Base-by-base conservation (phyloP, 139 green algal genomes). In the Ostreobium quekettii region DNA sequence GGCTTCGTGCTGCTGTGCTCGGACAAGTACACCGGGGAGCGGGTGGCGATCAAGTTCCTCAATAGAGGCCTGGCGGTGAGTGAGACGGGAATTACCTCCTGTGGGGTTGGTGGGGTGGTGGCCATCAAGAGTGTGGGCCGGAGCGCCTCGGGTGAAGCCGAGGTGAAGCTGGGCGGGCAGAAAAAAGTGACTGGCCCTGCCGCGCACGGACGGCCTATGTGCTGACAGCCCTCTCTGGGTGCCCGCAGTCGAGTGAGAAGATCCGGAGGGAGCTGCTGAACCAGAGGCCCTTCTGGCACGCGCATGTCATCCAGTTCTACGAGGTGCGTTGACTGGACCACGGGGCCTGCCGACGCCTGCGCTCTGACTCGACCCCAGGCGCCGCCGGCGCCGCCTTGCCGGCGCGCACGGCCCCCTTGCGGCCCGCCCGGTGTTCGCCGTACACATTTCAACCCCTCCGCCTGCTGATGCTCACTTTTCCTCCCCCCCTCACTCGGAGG, bases 261-360 rank as follows among this genome's bases (percentile, higher is more conserved):
- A 53, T 53, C 42, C 42, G 19, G 42, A 53, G 42, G 42, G 93
- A 98, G 71, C 93, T 98, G 49, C 69, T 97, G 26, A 98, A 97
- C 71, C 93, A 98, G 66, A 78, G 87, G 24, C 73, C 82, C 33
- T 78, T 98, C 31, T 79, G 86, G 36, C 92, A 97, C 71, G 91
- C 92, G 5, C 94, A 97, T 74, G 90, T 97, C 26, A 80, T 97
- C 1, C 81, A 88, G 60, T 95, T 96, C 42, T 19, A 19, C 11
- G 42, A 53, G 42, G 42, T 53, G 19, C 11, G 11, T 19, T 19
- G 42, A n/a, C n/a, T n/a, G n/a, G n/a, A n/a, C n/a, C n/a, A n/a
- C n/a, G n/a, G n/a, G n/a, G n/a, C n/a, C n/a, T n/a, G n/a, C n/a
- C n/a, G n/a, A n/a, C n/a, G n/a, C n/a, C n/a, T n/a, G n/a, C n/a